These are phyloP conservation scores for Typha latifolia DNA, from an alignment of 176 grass and related monocot species.

Conservation along the genomic window DNA sequence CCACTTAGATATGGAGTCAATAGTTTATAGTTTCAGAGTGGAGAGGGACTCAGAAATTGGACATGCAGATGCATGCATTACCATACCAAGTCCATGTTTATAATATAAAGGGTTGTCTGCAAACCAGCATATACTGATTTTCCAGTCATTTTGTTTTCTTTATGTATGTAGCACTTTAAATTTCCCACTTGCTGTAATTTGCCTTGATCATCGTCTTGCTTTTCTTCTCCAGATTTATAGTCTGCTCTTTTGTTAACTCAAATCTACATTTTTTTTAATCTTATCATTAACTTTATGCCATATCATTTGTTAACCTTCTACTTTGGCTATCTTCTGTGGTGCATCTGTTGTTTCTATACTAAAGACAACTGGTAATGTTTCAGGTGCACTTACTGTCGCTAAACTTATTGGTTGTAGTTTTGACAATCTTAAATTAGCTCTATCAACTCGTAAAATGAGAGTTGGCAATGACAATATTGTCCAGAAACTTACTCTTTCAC, in stretches of 20 bases:
- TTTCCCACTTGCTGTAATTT: background rate
- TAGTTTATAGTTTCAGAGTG: background rate
- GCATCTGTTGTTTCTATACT: background rate
- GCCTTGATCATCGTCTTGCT: background rate
- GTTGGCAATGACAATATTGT: constrained; percentile 95
- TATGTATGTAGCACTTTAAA: background rate
- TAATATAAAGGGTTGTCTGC: background rate
- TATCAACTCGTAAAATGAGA: constrained; percentile 95
- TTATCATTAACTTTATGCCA: background rate
- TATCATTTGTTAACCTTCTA: background rate
- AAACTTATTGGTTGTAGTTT: constrained; percentile 85
- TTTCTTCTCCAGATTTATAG: background rate
- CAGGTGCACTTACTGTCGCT: constrained; percentile 77
- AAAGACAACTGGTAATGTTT: constrained; percentile 14
- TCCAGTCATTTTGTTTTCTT: background rate
- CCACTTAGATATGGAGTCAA: background rate
- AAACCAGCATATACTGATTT: background rate
- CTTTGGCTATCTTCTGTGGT: background rate
- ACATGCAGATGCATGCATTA: background rate
- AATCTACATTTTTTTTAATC: background rate
- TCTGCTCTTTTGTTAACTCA: background rate
- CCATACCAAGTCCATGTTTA: background rate
- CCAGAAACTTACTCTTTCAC: constrained; percentile 93
- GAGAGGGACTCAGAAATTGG: background rate
- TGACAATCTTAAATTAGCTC: constrained; percentile 56